These are phyloP conservation scores for Cryptococcus sp. DNA, from an alignment of 1,284 basidiomycete species.

Conservation along the genomic window DNA sequence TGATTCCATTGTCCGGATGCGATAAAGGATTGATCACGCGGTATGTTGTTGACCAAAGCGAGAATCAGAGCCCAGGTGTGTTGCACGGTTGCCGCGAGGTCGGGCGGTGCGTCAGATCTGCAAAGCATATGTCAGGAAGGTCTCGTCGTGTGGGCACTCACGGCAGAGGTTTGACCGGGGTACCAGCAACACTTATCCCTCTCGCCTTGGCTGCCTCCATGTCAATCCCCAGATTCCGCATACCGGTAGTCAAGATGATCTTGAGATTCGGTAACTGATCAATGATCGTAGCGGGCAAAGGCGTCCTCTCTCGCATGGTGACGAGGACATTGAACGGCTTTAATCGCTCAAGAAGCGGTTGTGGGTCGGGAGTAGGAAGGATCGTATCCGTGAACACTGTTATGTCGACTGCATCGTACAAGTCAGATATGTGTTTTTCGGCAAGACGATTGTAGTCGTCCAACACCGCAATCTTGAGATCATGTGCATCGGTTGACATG, in stretches of 20 bases:
- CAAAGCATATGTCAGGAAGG: conserved; percentile 9
- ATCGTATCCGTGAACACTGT: conserved; percentile 57
- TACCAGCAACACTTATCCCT: conserved; percentile 62
- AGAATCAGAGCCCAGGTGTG: conserved; percentile 66
- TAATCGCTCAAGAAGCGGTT: conserved; percentile 58
- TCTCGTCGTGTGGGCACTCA: too few relatives aligned
- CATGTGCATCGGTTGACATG: not conserved
- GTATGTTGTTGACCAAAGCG: conserved; percentile 59
- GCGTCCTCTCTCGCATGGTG: conserved; percentile 68
- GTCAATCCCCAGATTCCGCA: conserved; percentile 59
- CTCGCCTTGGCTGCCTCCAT: conserved; percentile 53
- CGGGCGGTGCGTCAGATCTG: conserved; percentile 9
- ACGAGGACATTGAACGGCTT: conserved; percentile 62
- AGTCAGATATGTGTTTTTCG: conserved; percentile 52
- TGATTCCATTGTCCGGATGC: conserved; percentile 27
- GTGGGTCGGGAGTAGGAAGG: conserved; percentile 53
- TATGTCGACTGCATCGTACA: conserved; percentile 49
- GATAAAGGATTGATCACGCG: conserved; percentile 56
- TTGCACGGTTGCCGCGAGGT: conserved; percentile 22
- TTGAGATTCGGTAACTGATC: conserved; percentile 62
- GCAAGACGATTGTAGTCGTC: conserved; percentile 66
- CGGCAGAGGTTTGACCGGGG: conserved; percentile 24
- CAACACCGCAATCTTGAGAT: conserved; percentile 57
- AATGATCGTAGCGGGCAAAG: conserved; percentile 59
- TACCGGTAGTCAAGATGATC: conserved; percentile 63